Percentiles rank a stretch among this genome's conserved stretches.
Conservation (phyloP, 2,329 filamentous ascomycete genomes). For the Nectriaceae sp. region DNA sequence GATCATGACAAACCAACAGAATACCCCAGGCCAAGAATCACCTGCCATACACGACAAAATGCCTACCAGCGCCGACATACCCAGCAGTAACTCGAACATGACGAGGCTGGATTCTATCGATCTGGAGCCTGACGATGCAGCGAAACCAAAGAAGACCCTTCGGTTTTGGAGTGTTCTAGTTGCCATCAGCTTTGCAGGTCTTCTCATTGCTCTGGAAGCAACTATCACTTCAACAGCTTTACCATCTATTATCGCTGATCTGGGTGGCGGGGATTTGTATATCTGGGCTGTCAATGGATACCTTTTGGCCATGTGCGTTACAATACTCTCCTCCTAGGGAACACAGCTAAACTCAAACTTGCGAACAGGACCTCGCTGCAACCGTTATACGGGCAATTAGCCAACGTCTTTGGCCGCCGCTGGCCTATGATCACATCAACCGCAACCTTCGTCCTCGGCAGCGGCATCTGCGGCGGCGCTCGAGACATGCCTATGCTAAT, state of each 20-base stretch:
- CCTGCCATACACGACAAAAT: background rate
- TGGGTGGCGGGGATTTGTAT: constrained; percentile 9
- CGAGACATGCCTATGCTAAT: constrained; percentile 43
- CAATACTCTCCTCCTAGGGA: constrained; percentile 23
- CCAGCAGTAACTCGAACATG: background rate
- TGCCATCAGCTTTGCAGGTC: constrained; percentile 18
- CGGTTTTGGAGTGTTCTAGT: constrained; percentile 25
- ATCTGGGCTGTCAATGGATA: constrained; percentile 18
- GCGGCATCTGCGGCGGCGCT: constrained; percentile 51
- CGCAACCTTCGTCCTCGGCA: constrained; percentile 36
- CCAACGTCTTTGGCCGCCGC: constrained; percentile 52
- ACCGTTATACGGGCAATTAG: constrained; percentile 48
- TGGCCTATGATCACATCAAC: constrained; percentile 39
- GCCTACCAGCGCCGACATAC: background rate
- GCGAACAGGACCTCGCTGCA: constrained; percentile 35
- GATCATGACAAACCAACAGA: background rate
- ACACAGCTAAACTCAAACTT: background rate
- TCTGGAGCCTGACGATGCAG: background rate
- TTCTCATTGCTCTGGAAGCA: constrained; percentile 24
- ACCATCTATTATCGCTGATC: constrained; percentile 11
- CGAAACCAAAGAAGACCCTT: constrained; percentile 1
- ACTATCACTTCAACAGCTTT: constrained; percentile 16
- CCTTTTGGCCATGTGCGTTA: constrained; percentile 23
- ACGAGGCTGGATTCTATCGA: too few species aligned
- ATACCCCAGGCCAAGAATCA: background rate